Base-by-base conservation (phyloP, 495 filamentous ascomycete species). In the Mytilinidion resinicola region DNA sequence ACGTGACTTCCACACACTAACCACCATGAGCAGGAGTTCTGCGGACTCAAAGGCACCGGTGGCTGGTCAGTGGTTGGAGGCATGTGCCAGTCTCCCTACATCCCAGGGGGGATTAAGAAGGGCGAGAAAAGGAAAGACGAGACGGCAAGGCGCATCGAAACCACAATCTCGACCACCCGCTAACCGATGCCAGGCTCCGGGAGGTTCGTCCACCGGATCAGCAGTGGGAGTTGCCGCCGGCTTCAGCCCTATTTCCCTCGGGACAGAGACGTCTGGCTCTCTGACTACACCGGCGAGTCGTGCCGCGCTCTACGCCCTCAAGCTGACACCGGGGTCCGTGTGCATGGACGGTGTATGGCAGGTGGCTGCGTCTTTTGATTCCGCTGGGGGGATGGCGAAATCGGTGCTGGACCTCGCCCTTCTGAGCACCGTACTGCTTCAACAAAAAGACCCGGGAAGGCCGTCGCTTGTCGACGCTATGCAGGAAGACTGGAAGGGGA, bases 351-450 rank as follows among this genome's bases (percentile, higher is more conserved):
- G 56, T 9, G 39, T 59, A 10, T 9, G 34, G 12, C 48, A 30
- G 11, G 35, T 73, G 6, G 60, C 69, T 4, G 47, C 51, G 12
- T 56, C 53, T 20, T 67, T 65, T 14, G 73, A 75, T 47, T 64
- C 63, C n/a, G 58, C 63, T 0, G 73, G 73, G 0, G 60, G 61
- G 3, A 72, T 75, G 72, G 64, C 73, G 8, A 73, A 73, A 56
- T 60, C 49, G 5, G 42, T 60, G 0, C 43, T 46, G 4, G 71
- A 75, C 60, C 20, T 75, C 1, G 50, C 61, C 1, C 15, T 43
- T 4, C 7, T 74, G 20, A 30, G 25, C 25, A 30, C 25, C 6
- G 25, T 30, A 6, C 25, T 30, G 25, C 25, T 30, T 30, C 25
- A 30, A 6, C 25, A 30, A 2, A 2, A 30, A 30, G 25, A 30